Percentiles rank a stretch among this genome's conserved stretches.
Evolutionary conservation across 2,329 filamentous ascomycete species (phyloP).

Genomic region (Trichophyton simii): DNA sequence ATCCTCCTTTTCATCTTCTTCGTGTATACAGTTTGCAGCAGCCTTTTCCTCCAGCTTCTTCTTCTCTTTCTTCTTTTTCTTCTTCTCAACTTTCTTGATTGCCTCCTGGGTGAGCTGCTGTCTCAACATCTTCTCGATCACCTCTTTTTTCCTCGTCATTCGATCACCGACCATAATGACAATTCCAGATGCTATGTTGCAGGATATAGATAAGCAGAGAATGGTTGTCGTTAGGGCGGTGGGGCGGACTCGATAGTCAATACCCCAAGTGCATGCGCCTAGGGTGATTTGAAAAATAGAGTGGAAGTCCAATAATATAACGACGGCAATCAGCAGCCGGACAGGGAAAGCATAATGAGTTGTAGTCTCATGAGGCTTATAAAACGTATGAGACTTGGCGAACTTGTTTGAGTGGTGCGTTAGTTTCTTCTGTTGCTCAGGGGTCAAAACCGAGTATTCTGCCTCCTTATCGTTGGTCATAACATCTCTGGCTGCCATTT

Average conservation of each 20-base stretch:
- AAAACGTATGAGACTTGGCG: conserved; percentile 72
- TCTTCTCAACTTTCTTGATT: conserved; percentile 45
- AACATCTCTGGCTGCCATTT: conserved; percentile 26
- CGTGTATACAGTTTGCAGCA: conserved; percentile 5
- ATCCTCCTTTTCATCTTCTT: background rate
- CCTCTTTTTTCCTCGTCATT: conserved; percentile 72
- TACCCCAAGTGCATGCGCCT: conserved; percentile 66
- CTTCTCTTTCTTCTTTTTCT: conserved; percentile 36
- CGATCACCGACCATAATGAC: conserved; percentile 66
- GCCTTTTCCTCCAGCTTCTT: conserved; percentile 23
- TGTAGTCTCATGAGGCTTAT: conserved; percentile 74
- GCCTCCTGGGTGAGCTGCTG: conserved; percentile 61
- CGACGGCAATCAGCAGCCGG: conserved; percentile 59
- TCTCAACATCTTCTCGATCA: conserved; percentile 61
- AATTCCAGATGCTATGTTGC: conserved; percentile 64
- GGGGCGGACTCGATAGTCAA: conserved; percentile 56
- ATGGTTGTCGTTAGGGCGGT: conserved; percentile 68
- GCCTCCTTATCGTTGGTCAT: conserved; percentile 38
- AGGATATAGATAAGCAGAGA: conserved; percentile 63
- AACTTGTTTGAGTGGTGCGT: conserved; percentile 70
- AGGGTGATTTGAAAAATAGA: conserved; percentile 69
- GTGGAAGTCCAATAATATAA: conserved; percentile 68
- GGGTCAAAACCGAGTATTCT: conserved; percentile 51
- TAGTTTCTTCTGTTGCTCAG: conserved; percentile 54
- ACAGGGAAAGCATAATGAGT: conserved; percentile 73